Evolutionary conservation across 257 asterid genomes (phyloP).

Genomic region (Capsicum pubescens): DNA sequence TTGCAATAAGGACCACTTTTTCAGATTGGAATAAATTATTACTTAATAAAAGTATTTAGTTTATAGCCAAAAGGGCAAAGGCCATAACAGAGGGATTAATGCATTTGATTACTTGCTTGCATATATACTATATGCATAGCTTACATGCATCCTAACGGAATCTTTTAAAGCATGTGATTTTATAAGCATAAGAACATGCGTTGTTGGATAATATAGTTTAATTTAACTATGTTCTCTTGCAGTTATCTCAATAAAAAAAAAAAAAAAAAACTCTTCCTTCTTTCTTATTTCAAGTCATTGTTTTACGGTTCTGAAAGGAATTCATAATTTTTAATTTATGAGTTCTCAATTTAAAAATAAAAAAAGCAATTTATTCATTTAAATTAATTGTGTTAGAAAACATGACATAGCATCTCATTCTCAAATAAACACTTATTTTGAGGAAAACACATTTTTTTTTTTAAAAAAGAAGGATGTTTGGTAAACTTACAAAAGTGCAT

Average conservation of each 20-base stretch:
- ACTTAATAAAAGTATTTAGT: background rate
- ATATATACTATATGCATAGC: background rate
- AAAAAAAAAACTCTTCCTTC: background rate
- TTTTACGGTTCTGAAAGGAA: background rate
- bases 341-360: background rate
- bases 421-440: too few species aligned
- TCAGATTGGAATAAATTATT: background rate
- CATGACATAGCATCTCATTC: too few species aligned
- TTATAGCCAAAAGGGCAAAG: background rate
- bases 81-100: background rate
- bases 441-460: too few species aligned
- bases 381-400: too few species aligned
- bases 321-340: background rate
- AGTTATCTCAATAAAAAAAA: background rate
- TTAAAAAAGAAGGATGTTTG: too few species aligned
- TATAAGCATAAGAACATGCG: slow-evolving; percentile 22
- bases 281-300: background rate
- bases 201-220: background rate
- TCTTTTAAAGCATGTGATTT: background rate
- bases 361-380: background rate
- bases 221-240: background rate
- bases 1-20: background rate
- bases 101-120: background rate
- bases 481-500: too few species aligned
- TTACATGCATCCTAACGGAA: background rate